These are phyloP conservation scores for Clitopilus passeckerianus DNA, from an alignment of 768 basidiomycete species.

Conservation along the genomic window DNA sequence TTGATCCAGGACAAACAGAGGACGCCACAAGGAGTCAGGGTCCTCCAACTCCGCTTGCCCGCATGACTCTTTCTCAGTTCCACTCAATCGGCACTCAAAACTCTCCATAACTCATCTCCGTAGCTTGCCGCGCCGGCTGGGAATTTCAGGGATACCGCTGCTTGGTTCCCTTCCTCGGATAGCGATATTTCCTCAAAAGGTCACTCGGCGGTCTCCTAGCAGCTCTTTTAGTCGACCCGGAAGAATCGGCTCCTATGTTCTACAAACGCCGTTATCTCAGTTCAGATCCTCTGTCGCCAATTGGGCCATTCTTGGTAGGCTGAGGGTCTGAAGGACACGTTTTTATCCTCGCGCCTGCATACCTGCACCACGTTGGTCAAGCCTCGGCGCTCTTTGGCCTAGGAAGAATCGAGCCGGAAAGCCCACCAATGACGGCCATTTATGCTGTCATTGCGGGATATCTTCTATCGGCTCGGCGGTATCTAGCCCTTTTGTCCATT, in stretches of 20 bases:
- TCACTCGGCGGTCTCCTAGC: not conserved
- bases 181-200: not conserved
- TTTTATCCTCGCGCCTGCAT: not conserved
- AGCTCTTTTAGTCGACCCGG: not conserved
- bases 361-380: not conserved
- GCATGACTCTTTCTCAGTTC: not conserved
- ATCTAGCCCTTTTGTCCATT: not conserved
- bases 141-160: not conserved
- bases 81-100: slow-evolving; percentile 3
- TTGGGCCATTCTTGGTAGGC: not conserved
- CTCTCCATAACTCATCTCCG: not conserved
- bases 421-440: not conserved
- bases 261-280: not conserved
- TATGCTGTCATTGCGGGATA: not conserved
- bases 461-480: not conserved
- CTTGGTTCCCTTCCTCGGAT: not conserved
- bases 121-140: not conserved
- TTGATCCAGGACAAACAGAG: slow-evolving; percentile 2
- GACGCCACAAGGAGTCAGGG: slow-evolving; percentile 8
- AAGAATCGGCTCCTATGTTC: not conserved
- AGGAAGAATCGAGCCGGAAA: not conserved
- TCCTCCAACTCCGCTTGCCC: slow-evolving; percentile 8
- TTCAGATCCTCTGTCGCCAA: not conserved
- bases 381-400: not conserved
- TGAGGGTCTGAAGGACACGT: not conserved